Evolutionary conservation across 345 rosid species (phyloP), one percentile per base, ranked within the genome.

Genomic region (Hypericum perforatum): DNA sequence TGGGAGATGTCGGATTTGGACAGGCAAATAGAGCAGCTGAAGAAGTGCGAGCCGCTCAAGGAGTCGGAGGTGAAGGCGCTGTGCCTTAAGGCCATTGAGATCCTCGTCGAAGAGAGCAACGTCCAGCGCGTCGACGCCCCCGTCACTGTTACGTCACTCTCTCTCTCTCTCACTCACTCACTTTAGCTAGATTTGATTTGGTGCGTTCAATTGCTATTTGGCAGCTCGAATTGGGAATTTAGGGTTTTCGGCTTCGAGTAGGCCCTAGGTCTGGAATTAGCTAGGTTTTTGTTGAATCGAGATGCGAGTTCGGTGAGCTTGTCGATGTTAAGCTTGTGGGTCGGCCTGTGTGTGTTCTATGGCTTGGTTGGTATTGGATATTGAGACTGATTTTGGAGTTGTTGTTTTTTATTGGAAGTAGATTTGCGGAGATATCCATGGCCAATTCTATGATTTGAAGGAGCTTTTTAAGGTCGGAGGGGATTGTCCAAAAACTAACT

Each of bases 371-470:
- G 32, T 1, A 22, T 22, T 22, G 32, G 32, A 22, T 22, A 22
- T 1, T 22, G 32, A 22, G 2, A 22, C 32, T 22, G 32, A 22
- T 22, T 22, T 22, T 22, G 32, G 4, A 22, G 32, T 22, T 22
- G 32, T 22, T 22, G 32, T 22, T 22, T n/a, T n/a, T n/a, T n/a
- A n/a, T n/a, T 22, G 32, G 32, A 22, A 22, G 32, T 63, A 85
- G 99, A 79, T 94, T 73, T 94, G 95, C 37, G 99, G 99, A 60
- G 99, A 94, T 63, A 89, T 94, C 56, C 99, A 94, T 61, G 97
- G 99, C 22, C 97, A 94, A 72, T 89, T 94, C 69, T 89, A 82
- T 67, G 99, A 94, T 67, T 76, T 94, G 97, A 89, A 84, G 66
- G 97, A 86, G 82, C 99, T 89, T 70, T 94, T 94, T 70, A 86